Percentiles rank a stretch among this genome's conserved stretches.
These are phyloP conservation scores for Furcasterigmium furcatum DNA, from an alignment of 2,329 filamentous ascomycete species.

Conservation along the genomic window DNA sequence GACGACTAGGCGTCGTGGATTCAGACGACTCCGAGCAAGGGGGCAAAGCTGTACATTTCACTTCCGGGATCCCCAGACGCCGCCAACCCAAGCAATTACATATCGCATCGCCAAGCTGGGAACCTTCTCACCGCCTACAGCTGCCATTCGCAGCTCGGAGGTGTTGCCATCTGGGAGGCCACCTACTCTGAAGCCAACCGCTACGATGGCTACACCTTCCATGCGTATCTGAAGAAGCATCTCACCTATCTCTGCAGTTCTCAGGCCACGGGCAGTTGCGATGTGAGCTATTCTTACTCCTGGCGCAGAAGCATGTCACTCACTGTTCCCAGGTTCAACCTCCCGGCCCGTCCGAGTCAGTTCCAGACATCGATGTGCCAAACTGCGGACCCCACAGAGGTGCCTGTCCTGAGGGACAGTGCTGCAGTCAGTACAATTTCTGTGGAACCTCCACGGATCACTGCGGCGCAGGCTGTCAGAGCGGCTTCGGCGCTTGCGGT, in stretches of 20 bases:
- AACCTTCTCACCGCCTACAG: slow-evolving; percentile 21
- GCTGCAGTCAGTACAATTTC: slow-evolving; percentile 14
- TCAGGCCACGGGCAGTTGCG: background rate
- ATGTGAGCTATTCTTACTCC: background rate
- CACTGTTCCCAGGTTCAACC: background rate
- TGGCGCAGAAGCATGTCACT: background rate
- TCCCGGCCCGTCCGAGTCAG: background rate
- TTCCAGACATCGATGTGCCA: background rate
- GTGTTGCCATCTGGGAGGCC: slow-evolving; percentile 26
- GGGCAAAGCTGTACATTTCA: slow-evolving; percentile 24
- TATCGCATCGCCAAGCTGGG: slow-evolving; percentile 14
- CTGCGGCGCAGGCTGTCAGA: slow-evolving; percentile 12
- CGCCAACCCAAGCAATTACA: slow-evolving; percentile 17
- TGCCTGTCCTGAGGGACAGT: slow-evolving; percentile 6
- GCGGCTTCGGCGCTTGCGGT: slow-evolving; percentile 10
- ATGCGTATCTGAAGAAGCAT: slow-evolving; percentile 3
- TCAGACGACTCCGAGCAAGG: slow-evolving; percentile 16
- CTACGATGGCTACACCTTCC: background rate
- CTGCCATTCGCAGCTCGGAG: slow-evolving; percentile 19
- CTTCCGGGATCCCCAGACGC: slow-evolving; percentile 21
- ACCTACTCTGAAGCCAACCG: slow-evolving; percentile 12
- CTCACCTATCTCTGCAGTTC: background rate
- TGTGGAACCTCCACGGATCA: slow-evolving; percentile 11
- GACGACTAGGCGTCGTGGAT: slow-evolving; percentile 21
- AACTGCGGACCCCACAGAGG: slow-evolving; percentile 6